Evolutionary conservation across 2,329 filamentous ascomycete genomes (phyloP).

Genomic region (Sordariomycetes sp.): DNA sequence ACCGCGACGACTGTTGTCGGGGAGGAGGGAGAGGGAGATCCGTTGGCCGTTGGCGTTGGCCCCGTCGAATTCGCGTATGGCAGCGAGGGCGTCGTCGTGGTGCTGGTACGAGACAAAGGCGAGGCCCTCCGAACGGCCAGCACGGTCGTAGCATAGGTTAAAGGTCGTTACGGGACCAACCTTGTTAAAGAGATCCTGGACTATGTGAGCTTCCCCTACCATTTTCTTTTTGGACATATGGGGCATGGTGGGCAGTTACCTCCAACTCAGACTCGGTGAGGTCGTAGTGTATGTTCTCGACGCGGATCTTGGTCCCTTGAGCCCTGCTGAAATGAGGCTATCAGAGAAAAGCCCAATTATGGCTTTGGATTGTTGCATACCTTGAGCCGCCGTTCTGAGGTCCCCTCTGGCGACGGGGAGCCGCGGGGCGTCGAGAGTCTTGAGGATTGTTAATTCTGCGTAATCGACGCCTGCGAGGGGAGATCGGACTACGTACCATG

Average conservation of each 20-base stretch:
- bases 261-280: slow-evolving; percentile 75
- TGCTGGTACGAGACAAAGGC: slow-evolving; percentile 75
- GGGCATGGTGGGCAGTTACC: slow-evolving; percentile 31
- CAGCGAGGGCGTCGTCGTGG: slow-evolving; percentile 59
- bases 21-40: slow-evolving; percentile 61
- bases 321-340: slow-evolving; percentile 27
- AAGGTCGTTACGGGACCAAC: slow-evolving; percentile 64
- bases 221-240: not conserved
- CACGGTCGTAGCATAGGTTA: slow-evolving; percentile 72
- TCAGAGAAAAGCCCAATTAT: not conserved
- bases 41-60: slow-evolving; percentile 86
- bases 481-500: slow-evolving; percentile 34
- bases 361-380: not conserved
- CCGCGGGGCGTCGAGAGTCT: slow-evolving; percentile 29
- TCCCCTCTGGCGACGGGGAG: slow-evolving; percentile 29
- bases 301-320: slow-evolving; percentile 60
- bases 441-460: slow-evolving; percentile 3
- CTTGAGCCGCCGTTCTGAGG: slow-evolving; percentile 1
- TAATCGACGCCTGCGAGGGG: not conserved
- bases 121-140: slow-evolving; percentile 75
- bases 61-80: slow-evolving; percentile 73
- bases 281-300: slow-evolving; percentile 90
- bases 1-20: slow-evolving; percentile 23
- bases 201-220: slow-evolving; percentile 2
- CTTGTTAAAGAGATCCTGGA: slow-evolving; percentile 65